Base-by-base conservation (phyloP, 164 flowering plant genomes). In the Santalum album region DNA sequence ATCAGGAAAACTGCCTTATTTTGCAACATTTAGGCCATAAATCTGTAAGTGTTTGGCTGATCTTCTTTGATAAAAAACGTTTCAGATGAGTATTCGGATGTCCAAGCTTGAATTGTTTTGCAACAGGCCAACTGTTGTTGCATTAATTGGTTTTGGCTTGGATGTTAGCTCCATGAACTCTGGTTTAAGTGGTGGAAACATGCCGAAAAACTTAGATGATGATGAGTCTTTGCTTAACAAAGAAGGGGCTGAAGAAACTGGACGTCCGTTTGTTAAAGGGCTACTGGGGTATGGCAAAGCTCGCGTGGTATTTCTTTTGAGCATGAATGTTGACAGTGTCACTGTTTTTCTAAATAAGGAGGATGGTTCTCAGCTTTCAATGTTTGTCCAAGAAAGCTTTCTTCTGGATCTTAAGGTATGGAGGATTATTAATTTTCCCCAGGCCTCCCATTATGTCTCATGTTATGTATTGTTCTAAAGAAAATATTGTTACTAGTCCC, bases 321-420 rank as follows among this genome's bases (percentile, higher is more conserved):
- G 60, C 72, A 92, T 92, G 99, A 78, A 89, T 62, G 81, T 89
- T 43, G 91, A 81, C 67, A 87, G 96, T 60, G 96, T 92, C 3
- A 65, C 87, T 36, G 70, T 92, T 55, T 85, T 67, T 74, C 94
- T 92, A 10, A 92, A 92, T 61, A 87, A 87, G 77, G 99, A 92
- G 80, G 99, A 87, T 76, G 92, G 83, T 47, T 72, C 95, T 65
- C 95, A 80, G 75, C 90, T 89, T 56, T 96, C 96, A 26, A 92
- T 85, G 91, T 73, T 92, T 63, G 87, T 85, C 52, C 99, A 89
- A 65, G 99, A 92, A 78, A 83, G 79, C 61, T 92, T 92, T 64
- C 52, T 78, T 57, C 66, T 92, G 63, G 90, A 89, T 72, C 69
- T 92, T 38, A 85, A 82, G 89, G 99, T 92, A 54, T 47, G 20